Percentiles rank a stretch among this genome's conserved stretches.
phyloP scores from a whole-genome alignment of 1,139 yeast genomes.

The Candida sp. region DNA sequence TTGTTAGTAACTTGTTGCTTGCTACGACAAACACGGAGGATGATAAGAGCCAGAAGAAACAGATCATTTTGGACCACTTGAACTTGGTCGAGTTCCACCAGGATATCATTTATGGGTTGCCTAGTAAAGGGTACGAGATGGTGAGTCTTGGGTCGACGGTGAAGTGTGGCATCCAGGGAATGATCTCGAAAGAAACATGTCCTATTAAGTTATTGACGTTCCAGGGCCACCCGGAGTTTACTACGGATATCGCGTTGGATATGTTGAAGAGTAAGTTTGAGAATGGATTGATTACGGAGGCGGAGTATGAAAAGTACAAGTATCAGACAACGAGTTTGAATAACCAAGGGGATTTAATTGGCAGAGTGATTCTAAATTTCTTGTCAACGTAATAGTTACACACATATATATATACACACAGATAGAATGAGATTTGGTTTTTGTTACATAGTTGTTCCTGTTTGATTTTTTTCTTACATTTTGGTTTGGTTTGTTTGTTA shows the following conservation, averaged over 20 bases:
- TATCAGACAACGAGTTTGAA: conserved; percentile 32
- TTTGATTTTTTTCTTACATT: not conserved
- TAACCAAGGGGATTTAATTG: conserved; percentile 41
- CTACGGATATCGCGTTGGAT: conserved; percentile 34
- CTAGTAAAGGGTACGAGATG: conserved; percentile 29
- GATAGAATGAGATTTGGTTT: conserved; percentile 1
- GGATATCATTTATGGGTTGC: conserved; percentile 61
- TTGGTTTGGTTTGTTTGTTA: conserved; percentile 1
- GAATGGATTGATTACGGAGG: conserved; percentile 18
- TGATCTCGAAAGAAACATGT: conserved; percentile 31
- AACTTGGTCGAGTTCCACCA: conserved; percentile 69
- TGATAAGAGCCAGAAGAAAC: conserved; percentile 5
- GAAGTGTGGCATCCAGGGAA: conserved; percentile 66
- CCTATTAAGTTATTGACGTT: conserved; percentile 56
- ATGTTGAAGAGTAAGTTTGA: conserved; percentile 25
- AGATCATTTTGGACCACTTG: conserved; percentile 24
- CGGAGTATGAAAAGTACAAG: conserved; percentile 27
- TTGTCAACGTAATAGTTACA: conserved; percentile 10
- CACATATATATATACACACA: not conserved
- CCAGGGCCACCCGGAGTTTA: conserved; percentile 93
- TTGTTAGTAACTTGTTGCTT: conserved; percentile 22
- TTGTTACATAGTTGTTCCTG: not conserved
- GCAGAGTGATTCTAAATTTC: conserved; percentile 34
- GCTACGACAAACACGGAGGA: conserved; percentile 9
- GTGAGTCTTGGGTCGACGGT: conserved; percentile 55